Evolutionary conservation across 192 early-diverging fungal genomes (phyloP), one percentile per base, ranked within the genome.

Genomic region (Coemansia sp.): DNA sequence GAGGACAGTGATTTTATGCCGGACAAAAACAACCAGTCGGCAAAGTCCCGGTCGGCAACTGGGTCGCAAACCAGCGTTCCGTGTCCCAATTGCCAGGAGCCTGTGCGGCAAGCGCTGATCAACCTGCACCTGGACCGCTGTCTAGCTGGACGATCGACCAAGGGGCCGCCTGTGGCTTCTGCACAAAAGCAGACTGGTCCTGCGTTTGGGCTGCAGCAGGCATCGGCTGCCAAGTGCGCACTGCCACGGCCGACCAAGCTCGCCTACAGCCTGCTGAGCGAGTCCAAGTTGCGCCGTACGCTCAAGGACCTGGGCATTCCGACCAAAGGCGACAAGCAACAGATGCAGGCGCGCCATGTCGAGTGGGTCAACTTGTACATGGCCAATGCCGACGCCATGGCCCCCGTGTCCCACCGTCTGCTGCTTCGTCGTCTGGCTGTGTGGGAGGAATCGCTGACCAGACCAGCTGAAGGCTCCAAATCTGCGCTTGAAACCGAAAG

Each of bases 331-430:
- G 80, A 82, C 52, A 72, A 74, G 65, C 58, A 66, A 8, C 68
- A 72, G 53, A 67, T 82, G 70, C 74, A 74, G 41, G 60, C 62
- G 26, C 66, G 80, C 3, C 80, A 82, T 39, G 53, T 67, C 32
- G 80, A 82, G 58, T 82, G 74, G 69, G 67, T 82, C 22, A 77
- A 70, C 60, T 44, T 82, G 62, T 82, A 77, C 46, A 65, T 82
- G 67, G 80, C 80, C 32, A 82, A 82, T 56, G 67, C 62, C 18
- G 80, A 82, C 53, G 53, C 80, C 1, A 59, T 44, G 29, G 38
- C 67, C 1, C 77, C 77, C 1, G 58, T 70, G 3, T 70, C 77
- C 4, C 71, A 80, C 24, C 41, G 57, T 5, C 9, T 58, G 50
- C 35, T 80, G 38, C 58, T 80, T 15, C 42, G 53, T 35, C 67